A percentile compares a stretch with the other conserved stretches of the same genome.
Evolutionary conservation across 148 eudicot genomes (phyloP).

Genomic region (Silene latifolia): DNA sequence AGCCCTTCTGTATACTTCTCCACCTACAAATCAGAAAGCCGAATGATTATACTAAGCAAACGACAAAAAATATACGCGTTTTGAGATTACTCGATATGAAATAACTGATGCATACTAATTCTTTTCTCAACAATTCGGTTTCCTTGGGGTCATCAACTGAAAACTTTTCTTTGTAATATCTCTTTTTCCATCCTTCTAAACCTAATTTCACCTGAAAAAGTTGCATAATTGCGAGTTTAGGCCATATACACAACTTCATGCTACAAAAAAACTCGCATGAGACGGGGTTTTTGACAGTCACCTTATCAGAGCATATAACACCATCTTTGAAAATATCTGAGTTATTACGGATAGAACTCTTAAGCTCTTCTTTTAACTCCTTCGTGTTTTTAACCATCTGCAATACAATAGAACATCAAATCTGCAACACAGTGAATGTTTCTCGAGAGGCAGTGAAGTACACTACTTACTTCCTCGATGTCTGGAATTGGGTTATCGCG

Average conservation of each 20-base stretch:
- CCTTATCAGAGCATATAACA: conserved; percentile 69
- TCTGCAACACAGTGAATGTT: neutral
- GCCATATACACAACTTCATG: neutral
- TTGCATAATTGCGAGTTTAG: neutral
- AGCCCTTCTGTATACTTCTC: conserved; percentile 69
- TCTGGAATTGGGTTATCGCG: conserved; percentile 11
- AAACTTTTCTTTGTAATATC: conserved; percentile 86
- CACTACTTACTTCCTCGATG: conserved; percentile 41
- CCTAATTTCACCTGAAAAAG: conserved; percentile 65
- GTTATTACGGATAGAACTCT: conserved; percentile 52
- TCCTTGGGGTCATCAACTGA: conserved; percentile 55
- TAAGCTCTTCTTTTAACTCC: conserved; percentile 58
- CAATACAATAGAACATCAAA: conserved; percentile 4
- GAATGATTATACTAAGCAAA: conserved; percentile 34
- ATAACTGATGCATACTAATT: conserved; percentile 54
- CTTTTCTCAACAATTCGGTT: conserved; percentile 45
- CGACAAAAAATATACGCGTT: neutral
- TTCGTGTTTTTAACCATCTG: conserved; percentile 55
- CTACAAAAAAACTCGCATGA: neutral
- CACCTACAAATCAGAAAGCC: conserved; percentile 40
- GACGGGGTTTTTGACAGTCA: neutral
- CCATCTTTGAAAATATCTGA: conserved; percentile 65
- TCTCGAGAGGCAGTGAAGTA: conserved; percentile 11
- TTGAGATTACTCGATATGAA: neutral
- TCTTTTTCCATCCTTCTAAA: conserved; percentile 67